A percentile compares a stretch with the other conserved stretches of the same genome.
phyloP scores from a whole-genome alignment of 2,329 filamentous ascomycete genomes.

The Penicillium oxalicum region DNA sequence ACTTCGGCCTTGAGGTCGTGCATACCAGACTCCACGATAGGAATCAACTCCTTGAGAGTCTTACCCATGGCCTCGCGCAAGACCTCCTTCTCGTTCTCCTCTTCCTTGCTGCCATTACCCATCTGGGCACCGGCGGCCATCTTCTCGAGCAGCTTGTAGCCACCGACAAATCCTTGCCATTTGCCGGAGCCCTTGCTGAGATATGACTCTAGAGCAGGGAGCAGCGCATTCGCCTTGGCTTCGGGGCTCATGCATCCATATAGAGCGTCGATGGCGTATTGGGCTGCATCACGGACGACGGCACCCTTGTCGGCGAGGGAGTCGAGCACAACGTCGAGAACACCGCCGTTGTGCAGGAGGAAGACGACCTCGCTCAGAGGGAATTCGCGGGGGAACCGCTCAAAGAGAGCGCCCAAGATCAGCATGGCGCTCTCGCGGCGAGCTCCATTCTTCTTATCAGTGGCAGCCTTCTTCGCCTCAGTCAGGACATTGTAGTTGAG shows the following conservation, averaged over 20 bases:
- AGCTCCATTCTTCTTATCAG: conserved; percentile 87
- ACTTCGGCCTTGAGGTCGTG: conserved; percentile 88
- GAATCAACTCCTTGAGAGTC: conserved; percentile 73
- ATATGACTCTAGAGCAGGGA: conserved; percentile 71
- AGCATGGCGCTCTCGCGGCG: conserved; percentile 90
- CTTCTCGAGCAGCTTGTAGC: conserved; percentile 74
- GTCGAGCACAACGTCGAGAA: conserved; percentile 71
- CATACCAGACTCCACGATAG: conserved; percentile 87
- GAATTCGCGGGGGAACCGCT: conserved; percentile 74
- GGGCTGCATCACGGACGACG: conserved; percentile 82
- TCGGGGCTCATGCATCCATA: conserved; percentile 75
- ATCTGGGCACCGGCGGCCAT: conserved; percentile 95
- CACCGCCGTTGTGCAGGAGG: conserved; percentile 69
- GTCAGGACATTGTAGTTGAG: conserved; percentile 57
- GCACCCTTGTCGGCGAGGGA: conserved; percentile 82
- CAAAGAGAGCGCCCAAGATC: conserved; percentile 85
- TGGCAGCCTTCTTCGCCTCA: conserved; percentile 68
- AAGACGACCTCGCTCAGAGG: conserved; percentile 75
- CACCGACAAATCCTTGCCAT: conserved; percentile 93
- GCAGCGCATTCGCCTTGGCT: conserved; percentile 72
- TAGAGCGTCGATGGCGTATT: conserved; percentile 87
- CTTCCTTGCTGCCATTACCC: conserved; percentile 73
- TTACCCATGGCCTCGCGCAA: conserved; percentile 84
- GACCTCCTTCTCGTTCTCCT: conserved; percentile 81
- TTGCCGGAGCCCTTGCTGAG: conserved; percentile 80